These are phyloP conservation scores for Globisporangium barbulae DNA, from an alignment of 352 stramenopile genomes.

Conservation along the genomic window DNA sequence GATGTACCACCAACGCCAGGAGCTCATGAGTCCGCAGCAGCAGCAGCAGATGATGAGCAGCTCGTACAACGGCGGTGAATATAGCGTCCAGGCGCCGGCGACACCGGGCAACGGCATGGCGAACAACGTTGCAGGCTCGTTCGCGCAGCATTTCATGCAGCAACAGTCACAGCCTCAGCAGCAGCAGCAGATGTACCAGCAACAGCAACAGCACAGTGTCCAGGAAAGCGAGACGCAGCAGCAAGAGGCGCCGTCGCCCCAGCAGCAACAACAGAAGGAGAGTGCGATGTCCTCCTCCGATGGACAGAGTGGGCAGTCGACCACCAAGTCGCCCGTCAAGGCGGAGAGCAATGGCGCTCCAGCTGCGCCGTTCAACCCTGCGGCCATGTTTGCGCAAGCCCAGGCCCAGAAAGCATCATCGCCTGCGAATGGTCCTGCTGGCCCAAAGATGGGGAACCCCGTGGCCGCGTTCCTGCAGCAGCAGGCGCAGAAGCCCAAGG, in stretches of 20 bases:
- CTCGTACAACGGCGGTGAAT: slow-evolving; percentile 10
- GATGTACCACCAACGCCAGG: slow-evolving; percentile 25
- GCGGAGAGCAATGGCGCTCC: not conserved
- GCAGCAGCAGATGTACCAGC: slow-evolving; percentile 18
- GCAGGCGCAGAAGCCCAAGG: slow-evolving; percentile 36
- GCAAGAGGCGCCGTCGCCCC: slow-evolving; percentile 27
- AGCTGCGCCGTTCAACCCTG: slow-evolving; percentile 37
- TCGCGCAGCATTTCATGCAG: slow-evolving; percentile 36
- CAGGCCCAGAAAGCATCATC: slow-evolving; percentile 27
- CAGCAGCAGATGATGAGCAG: slow-evolving; percentile 28
- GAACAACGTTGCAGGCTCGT: slow-evolving; percentile 34
- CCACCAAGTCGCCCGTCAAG: slow-evolving; percentile 13
- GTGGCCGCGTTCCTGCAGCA: slow-evolving; percentile 57
- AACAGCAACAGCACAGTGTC: slow-evolving; percentile 14
- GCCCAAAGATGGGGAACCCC: slow-evolving; percentile 26
- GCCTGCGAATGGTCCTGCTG: slow-evolving; percentile 8
- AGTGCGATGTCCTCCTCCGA: not conserved
- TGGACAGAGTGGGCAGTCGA: slow-evolving; percentile 14
- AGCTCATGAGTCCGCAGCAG: slow-evolving; percentile 27
- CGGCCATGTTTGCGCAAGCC: slow-evolving; percentile 54
- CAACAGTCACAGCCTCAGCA: slow-evolving; percentile 18
- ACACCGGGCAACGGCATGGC: slow-evolving; percentile 12
- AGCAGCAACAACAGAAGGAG: slow-evolving; percentile 21
- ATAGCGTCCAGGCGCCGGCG: slow-evolving; percentile 11
- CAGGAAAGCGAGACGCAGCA: slow-evolving; percentile 11